Percentiles rank a stretch among this genome's conserved stretches.
These are phyloP conservation scores for Hansenula lynferdii DNA, from an alignment of 1,139 yeast genomes.

Conservation along the genomic window DNA sequence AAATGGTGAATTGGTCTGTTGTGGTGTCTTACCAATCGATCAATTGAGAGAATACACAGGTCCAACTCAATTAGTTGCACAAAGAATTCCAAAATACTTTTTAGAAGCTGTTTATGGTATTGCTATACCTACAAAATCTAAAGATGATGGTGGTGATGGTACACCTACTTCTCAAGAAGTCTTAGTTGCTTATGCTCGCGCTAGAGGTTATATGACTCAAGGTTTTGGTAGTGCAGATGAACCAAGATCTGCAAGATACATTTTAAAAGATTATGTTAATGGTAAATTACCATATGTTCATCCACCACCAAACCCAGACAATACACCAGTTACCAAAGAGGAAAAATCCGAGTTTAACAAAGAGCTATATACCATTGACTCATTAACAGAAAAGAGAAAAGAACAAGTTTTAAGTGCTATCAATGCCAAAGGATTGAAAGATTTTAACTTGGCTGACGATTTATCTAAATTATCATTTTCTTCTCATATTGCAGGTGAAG, in stretches of 20 bases:
- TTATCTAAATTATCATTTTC: conserved; percentile 73
- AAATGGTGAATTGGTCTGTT: conserved; percentile 94
- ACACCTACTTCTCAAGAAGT: conserved; percentile 86
- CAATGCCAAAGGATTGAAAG: conserved; percentile 45
- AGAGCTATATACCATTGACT: conserved; percentile 60
- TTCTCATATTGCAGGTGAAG: conserved; percentile 57
- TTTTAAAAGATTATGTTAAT: conserved; percentile 90
- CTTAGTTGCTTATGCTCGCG: conserved; percentile 89
- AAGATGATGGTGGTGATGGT: conserved; percentile 88
- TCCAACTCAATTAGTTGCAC: conserved; percentile 80
- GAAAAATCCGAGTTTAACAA: conserved; percentile 65
- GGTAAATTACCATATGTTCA: conserved; percentile 83
- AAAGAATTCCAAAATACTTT: conserved; percentile 82
- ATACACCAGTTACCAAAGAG: conserved; percentile 37
- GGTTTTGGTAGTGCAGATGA: conserved; percentile 98
- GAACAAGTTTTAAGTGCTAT: conserved; percentile 66
- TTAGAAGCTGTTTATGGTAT: conserved; percentile 94
- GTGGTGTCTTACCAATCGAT: conserved; percentile 97
- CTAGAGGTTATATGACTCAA: conserved; percentile 97
- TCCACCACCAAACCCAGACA: conserved; percentile 73
- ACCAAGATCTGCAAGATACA: conserved; percentile 88
- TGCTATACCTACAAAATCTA: conserved; percentile 67
- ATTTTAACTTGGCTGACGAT: conserved; percentile 65
- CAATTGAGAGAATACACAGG: conserved; percentile 94
- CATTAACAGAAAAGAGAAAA: conserved; percentile 67